Evolutionary conservation across 176 grass and related monocot genomes (phyloP), one percentile per base, ranked within the genome.

Genomic region (Cenchrus americanus): DNA sequence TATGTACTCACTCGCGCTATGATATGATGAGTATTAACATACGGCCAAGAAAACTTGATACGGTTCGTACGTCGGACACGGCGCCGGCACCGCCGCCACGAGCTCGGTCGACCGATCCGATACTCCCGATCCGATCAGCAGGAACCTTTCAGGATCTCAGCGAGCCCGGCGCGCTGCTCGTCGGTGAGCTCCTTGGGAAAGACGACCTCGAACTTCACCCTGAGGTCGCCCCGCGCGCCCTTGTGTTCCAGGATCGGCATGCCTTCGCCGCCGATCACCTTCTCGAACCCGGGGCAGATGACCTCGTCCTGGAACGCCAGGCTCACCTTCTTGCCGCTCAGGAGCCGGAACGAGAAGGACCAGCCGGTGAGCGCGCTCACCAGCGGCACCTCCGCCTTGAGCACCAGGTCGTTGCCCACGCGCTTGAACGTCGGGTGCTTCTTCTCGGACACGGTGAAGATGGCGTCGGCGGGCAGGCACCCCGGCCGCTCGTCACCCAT

Each of bases 321-420:
- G 85, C 27, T 93, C 89, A 95, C 88, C 70, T 95, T 98, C 83
- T 75, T 86, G 53, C 96, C 93, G 1, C 66, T 81, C 5, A 95
- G 78, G 0, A 95, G 87, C 66, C 92, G 76, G 85, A 98, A 95
- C 6, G 89, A 91, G 85, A 95, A 92, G n/a, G 83, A 83, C 96
- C 96, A 98, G 15, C 96, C 96, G 0, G 89, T 93, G 66, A 95
- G 91, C 46, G 96, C 96, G 79, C 84, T 85, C 82, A 90, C 89
- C 72, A 98, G 55, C 44, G 96, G 91, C 67, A 98, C 91, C 87
- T 98, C 89, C 5, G 86, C 87, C 82, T 98, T 98, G n/a, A 98
- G 84, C 62, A 98, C 93, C 30, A 98, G 84, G 32, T 98, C 93
- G 14, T 95, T 80, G 47, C 89, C 96, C 10, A 82, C 89, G 60